Percentiles rank a stretch among this genome's conserved stretches.
Evolutionary conservation across 2,329 filamentous ascomycete genomes (phyloP).

Genomic region (Passalora sequoiae): DNA sequence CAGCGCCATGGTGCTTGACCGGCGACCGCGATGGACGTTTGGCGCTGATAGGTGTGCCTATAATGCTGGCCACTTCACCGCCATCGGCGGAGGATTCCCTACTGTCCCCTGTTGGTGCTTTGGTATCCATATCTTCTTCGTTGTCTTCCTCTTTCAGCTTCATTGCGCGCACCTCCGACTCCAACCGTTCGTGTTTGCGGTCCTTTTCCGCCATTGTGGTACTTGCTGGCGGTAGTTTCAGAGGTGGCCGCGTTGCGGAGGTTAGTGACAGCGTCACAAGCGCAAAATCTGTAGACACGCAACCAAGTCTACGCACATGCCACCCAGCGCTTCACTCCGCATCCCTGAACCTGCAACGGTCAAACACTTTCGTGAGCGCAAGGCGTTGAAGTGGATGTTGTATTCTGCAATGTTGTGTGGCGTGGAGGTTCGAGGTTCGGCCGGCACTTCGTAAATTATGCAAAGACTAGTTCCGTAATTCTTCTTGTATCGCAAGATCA

Average conservation of each 20-base stretch:
- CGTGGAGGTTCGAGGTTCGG: no score
- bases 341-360: neutral
- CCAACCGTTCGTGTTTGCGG: conserved; percentile 35
- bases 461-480: no score
- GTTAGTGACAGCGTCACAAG: conserved; percentile 13
- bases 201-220: conserved; percentile 38
- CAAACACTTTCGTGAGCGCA: neutral
- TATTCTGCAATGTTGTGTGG: no score
- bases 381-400: no score
- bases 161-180: conserved; percentile 44
- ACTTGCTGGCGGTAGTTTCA: conserved; percentile 22
- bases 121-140: conserved; percentile 27
- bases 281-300: conserved; percentile 7
- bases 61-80: conserved; percentile 16
- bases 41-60: conserved; percentile 18
- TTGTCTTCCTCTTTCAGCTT: conserved; percentile 40
- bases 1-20: conserved; percentile 24
- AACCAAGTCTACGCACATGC: conserved; percentile 16
- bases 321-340: conserved; percentile 4
- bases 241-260: conserved; percentile 16
- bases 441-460: no score
- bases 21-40: conserved; percentile 27
- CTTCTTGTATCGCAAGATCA: neutral
- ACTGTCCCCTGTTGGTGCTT: conserved; percentile 17
- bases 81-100: conserved; percentile 22